A percentile compares a stretch with the other conserved stretches of the same genome.
Conservation (phyloP, 2,329 filamentous ascomycete species). For the Sarocladium strictum region DNA sequence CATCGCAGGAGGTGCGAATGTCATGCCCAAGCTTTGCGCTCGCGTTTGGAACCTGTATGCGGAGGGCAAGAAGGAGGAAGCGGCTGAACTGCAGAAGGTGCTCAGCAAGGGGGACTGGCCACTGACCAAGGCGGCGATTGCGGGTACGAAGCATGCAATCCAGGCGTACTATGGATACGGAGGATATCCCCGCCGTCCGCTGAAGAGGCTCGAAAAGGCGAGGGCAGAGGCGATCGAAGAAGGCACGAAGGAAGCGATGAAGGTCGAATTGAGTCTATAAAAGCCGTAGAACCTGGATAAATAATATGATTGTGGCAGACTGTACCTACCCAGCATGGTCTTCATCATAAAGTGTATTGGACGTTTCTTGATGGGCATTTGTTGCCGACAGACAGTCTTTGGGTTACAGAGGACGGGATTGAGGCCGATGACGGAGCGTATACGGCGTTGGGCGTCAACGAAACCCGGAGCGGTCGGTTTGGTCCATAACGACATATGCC, state of each 20-base stretch:
- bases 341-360: too few species aligned
- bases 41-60: slow-evolving; percentile 72
- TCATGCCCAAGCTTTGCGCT: slow-evolving; percentile 76
- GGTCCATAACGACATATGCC: too few species aligned
- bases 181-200: slow-evolving; percentile 65
- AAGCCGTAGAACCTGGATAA: too few species aligned
- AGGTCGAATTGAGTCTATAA: slow-evolving; percentile 51
- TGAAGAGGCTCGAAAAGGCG: slow-evolving; percentile 59
- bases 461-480: background rate
- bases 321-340: too few species aligned
- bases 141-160: slow-evolving; percentile 80
- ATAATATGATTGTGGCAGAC: too few species aligned
- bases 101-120: slow-evolving; percentile 77
- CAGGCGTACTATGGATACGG: slow-evolving; percentile 79
- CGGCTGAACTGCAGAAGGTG: slow-evolving; percentile 68
- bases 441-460: background rate
- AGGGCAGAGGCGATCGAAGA: slow-evolving; percentile 46
- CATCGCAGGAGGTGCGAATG: slow-evolving; percentile 80
- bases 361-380: too few species aligned
- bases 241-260: slow-evolving; percentile 58
- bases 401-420: too few species aligned
- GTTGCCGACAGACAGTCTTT: too few species aligned
- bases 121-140: slow-evolving; percentile 74
- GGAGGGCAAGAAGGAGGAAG: slow-evolving; percentile 68
- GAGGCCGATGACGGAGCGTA: background rate